Percentiles rank a stretch among this genome's conserved stretches.
phyloP scores from a whole-genome alignment of 257 asterid species.

The Scutellaria galericulata region DNA sequence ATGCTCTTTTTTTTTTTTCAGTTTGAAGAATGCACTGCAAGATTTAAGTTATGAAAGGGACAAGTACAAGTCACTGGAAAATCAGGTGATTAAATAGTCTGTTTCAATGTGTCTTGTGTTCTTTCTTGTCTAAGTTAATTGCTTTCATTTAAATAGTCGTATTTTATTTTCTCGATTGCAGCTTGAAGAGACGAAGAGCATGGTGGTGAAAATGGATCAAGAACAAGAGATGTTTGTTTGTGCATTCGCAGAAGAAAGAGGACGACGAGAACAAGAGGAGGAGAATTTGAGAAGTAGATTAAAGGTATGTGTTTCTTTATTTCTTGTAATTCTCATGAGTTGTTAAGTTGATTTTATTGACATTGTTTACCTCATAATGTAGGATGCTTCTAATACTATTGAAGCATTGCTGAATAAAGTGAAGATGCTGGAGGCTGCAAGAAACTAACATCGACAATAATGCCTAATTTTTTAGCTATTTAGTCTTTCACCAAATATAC shows the following conservation, averaged over 20 bases:
- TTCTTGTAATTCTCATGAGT: neutral
- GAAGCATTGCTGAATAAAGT: slow-evolving; percentile 50
- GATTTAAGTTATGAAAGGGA: slow-evolving; percentile 46
- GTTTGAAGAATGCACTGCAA: slow-evolving; percentile 38
- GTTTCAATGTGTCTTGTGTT: neutral
- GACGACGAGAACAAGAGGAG: slow-evolving; percentile 52
- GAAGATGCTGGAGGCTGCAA: slow-evolving; percentile 38
- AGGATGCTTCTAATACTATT: slow-evolving; percentile 64
- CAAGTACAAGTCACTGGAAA: slow-evolving; percentile 40
- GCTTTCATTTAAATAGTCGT: neutral
- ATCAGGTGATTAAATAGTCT: slow-evolving; percentile 36
- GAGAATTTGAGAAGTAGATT: slow-evolving; percentile 48
- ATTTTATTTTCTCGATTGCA: slow-evolving; percentile 23
- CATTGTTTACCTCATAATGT: slow-evolving; percentile 5
- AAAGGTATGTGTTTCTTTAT: slow-evolving; percentile 32
- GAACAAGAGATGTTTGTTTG: slow-evolving; percentile 42
- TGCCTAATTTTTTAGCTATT: neutral
- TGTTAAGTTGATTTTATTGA: neutral
- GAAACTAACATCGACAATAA: slow-evolving; percentile 13
- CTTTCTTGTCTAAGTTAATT: neutral
- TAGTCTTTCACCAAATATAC: neutral
- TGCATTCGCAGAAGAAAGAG: slow-evolving; percentile 49
- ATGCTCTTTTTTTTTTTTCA: slow-evolving; percentile 25
- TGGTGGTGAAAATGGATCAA: slow-evolving; percentile 35
- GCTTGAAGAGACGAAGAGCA: slow-evolving; percentile 41